phyloP scores from a whole-genome alignment of 2,329 filamentous ascomycete species.

The Trichothecium roseum region DNA sequence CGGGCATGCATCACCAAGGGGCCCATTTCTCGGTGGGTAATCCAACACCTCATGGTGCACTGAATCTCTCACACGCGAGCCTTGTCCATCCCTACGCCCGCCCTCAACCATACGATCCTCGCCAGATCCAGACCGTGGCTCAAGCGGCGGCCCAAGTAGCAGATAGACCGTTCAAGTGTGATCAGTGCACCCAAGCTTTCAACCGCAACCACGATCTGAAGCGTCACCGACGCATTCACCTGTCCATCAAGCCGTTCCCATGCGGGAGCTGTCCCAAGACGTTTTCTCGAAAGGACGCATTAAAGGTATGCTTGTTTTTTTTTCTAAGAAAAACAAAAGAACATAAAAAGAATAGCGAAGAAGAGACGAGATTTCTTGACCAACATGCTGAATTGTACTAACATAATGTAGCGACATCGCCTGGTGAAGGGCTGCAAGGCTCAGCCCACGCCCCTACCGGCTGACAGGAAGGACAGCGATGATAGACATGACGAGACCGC shows the following conservation, averaged over 20 bases:
- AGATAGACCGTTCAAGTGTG: conserved; percentile 90
- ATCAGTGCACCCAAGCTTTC: conserved; percentile 85
- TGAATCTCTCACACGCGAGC: too few relatives aligned
- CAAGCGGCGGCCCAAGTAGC: conserved; percentile 38
- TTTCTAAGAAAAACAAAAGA: too few relatives aligned
- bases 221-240: conserved; percentile 87
- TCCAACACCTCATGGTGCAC: conserved; percentile 19
- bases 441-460: too few relatives aligned
- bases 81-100: too few relatives aligned
- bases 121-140: too few relatives aligned
- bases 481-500: too few relatives aligned
- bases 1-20: conserved; percentile 66
- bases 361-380: too few relatives aligned
- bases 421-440: conserved; percentile 50
- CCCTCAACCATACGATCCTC: too few relatives aligned
- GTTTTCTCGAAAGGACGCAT: conserved; percentile 90
- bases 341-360: too few relatives aligned
- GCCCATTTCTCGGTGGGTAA: conserved; percentile 59
- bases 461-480: too few relatives aligned
- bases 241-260: conserved; percentile 91
- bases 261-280: conserved; percentile 90
- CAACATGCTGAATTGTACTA: background rate
- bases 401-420: conserved; percentile 40
- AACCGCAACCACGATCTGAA: conserved; percentile 96
- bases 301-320: conserved; percentile 80